Conservation (phyloP, 257 asterid species). For the Sherardia arvensis region DNA sequence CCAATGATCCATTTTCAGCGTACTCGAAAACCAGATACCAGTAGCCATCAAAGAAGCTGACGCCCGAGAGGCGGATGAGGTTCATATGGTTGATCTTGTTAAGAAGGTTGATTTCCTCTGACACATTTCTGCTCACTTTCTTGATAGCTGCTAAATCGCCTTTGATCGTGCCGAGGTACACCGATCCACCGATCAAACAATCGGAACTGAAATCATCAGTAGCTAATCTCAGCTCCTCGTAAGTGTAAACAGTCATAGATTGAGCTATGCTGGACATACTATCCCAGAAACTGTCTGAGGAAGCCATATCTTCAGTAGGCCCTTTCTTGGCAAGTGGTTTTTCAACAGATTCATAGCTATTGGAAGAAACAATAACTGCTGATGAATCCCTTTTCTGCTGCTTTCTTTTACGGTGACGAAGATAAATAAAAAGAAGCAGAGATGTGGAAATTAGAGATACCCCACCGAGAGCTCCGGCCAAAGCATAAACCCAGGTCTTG, state of each 20-base stretch:
- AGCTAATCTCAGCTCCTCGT: slow-evolving; percentile 47
- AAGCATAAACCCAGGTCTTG: slow-evolving; percentile 53
- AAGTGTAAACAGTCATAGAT: slow-evolving; percentile 56
- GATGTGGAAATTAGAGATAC: slow-evolving; percentile 16
- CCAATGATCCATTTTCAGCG: slow-evolving; percentile 57
- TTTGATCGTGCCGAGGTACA: slow-evolving; percentile 60
- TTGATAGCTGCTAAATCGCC: slow-evolving; percentile 89
- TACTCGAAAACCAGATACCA: slow-evolving; percentile 87
- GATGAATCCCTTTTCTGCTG: slow-evolving; percentile 18
- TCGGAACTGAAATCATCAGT: slow-evolving; percentile 54
- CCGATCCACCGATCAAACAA: slow-evolving; percentile 53
- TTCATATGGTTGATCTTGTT: slow-evolving; percentile 87
- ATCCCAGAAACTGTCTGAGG: slow-evolving; percentile 28
- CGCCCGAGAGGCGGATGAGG: slow-evolving; percentile 75
- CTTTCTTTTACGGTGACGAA: slow-evolving; percentile 21
- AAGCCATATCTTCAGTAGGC: slow-evolving; percentile 19
- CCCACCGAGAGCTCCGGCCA: slow-evolving; percentile 52
- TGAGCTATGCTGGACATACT: slow-evolving; percentile 60
- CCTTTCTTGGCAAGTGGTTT: slow-evolving; percentile 29
- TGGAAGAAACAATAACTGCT: slow-evolving; percentile 17
- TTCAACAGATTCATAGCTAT: slow-evolving; percentile 32
- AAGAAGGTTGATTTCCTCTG: slow-evolving; percentile 56
- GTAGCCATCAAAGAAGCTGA: slow-evolving; percentile 58
- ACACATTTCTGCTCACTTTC: slow-evolving; percentile 76
- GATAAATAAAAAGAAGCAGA: slow-evolving; percentile 21